Base-by-base conservation (phyloP, 2,329 filamentous ascomycete species). In the Metarhizium guizhouense region DNA sequence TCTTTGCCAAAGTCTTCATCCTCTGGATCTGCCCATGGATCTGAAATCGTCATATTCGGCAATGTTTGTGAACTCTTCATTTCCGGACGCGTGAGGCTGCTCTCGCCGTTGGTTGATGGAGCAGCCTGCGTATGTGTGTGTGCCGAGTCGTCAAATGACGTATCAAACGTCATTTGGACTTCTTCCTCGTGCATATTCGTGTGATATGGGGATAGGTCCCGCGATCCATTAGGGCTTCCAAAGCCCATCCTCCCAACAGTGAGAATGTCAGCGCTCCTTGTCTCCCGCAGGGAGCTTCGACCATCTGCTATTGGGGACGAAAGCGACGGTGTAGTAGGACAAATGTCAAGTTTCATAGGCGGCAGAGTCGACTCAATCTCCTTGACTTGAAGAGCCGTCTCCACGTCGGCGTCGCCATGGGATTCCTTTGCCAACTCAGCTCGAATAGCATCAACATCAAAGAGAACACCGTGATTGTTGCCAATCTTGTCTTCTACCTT, bases 391-490 rank as follows among this genome's bases (percentile, higher is more conserved):
- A 85, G 62, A 55, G 79, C 73, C 52, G 73, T 71, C 47, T 74
- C 71, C 53, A 70, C 64, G 42, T 85, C 79, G 29, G 82, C 80
- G 47, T 79, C 77, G n/a, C 52, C 57, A 32, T 58, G 54, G 18
- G 67, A 64, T 59, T 93, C 87, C 51, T 82, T 83, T 32, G 89
- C 89, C 38, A 99, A 76, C 64, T 95, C 89, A 10, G 90, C 86
- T 51, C 90, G 82, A 61, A 99, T 97, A 13, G 94, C 94, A 64
- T 99, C 94, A 50, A 99, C 84, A 65, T 99, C 94, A 65, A 99
- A 99, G 49, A 99, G 78, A 8, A 97, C 87, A 38, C 82, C 81
- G 47, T 76, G 74, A 63, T 82, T 84, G 56, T 70, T 79, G 5
- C 76, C 74, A 8, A 76, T 71, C 58, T 60, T 59, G 38, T 75